Evolutionary conservation across 352 stramenopile species (phyloP).

Genomic region (Globisporangium emineosum): DNA sequence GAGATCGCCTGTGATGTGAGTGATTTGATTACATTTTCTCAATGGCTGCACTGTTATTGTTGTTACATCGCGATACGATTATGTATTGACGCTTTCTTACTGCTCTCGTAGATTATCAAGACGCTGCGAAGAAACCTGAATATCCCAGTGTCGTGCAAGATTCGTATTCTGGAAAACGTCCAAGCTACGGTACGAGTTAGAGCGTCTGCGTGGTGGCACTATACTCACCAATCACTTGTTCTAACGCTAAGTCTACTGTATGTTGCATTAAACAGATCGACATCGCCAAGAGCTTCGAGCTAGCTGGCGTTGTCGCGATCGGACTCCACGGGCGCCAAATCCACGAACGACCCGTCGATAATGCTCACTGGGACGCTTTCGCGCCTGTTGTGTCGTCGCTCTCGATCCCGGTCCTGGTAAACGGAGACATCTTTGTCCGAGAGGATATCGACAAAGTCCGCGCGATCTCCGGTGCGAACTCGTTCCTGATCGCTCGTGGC

Average conservation of each 20-base stretch:
- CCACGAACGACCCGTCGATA: constrained; percentile 62
- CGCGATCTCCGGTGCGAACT: constrained; percentile 56
- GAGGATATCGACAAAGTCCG: constrained; percentile 67
- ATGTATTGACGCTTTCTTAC: not conserved
- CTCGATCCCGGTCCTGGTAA: constrained; percentile 80
- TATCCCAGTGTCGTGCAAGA: constrained; percentile 88
- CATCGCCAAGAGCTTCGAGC: constrained; percentile 54
- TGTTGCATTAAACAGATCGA: constrained; percentile 39
- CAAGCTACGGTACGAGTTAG: constrained; percentile 53
- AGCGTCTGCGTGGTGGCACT: not conserved
- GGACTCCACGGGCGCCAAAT: constrained; percentile 67
- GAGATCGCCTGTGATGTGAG: constrained; percentile 81
- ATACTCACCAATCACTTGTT: constrained; percentile 2
- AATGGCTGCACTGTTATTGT: too few relatives aligned
- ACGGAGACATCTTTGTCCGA: constrained; percentile 84
- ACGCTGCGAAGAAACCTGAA: constrained; percentile 76
- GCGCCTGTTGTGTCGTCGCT: constrained; percentile 65
- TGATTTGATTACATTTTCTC: not conserved
- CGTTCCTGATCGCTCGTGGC: constrained; percentile 82
- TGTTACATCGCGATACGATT: not conserved
- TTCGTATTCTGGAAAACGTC: constrained; percentile 66
- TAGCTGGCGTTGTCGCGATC: constrained; percentile 65
- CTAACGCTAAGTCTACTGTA: not conserved
- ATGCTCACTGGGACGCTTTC: constrained; percentile 73
- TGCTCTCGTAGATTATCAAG: constrained; percentile 60